Evolutionary conservation across 169 alveolate genomes (phyloP).

Genomic region (Neospora caninum): DNA sequence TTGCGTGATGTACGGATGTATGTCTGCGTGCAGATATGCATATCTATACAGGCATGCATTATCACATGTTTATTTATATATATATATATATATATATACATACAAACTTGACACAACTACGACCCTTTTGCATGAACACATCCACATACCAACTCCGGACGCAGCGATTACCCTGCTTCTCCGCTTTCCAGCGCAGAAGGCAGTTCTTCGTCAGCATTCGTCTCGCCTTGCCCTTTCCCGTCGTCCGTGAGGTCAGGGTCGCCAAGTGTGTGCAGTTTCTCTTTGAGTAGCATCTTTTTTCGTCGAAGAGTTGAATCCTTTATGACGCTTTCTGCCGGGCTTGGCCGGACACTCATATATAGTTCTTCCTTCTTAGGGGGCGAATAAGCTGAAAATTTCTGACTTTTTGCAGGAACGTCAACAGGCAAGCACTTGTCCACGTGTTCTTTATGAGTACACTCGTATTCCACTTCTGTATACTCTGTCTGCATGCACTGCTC

Average conservation of each 20-base stretch:
- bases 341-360: not conserved
- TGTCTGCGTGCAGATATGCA: too few relatives aligned
- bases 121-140: not conserved
- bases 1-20: too few relatives aligned
- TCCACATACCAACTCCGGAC: not conserved
- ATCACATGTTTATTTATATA: too few relatives aligned
- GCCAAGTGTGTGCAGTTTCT: conserved; percentile 38
- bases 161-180: not conserved
- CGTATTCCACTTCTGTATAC: conserved; percentile 16
- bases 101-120: not conserved
- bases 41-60: too few relatives aligned
- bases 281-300: not conserved
- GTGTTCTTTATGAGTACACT: conserved; percentile 1
- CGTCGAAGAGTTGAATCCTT: not conserved
- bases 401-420: not conserved
- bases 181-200: not conserved
- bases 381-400: not conserved
- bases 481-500: conserved; percentile 35
- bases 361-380: conserved; percentile 12
- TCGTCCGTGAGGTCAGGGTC: conserved; percentile 23
- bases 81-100: not conserved
- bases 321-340: not conserved
- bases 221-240: not conserved
- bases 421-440: conserved; percentile 10
- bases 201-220: not conserved